These are phyloP conservation scores for Elymus sibiricus DNA, from an alignment of 176 grass and related monocot genomes.

Conservation along the genomic window DNA sequence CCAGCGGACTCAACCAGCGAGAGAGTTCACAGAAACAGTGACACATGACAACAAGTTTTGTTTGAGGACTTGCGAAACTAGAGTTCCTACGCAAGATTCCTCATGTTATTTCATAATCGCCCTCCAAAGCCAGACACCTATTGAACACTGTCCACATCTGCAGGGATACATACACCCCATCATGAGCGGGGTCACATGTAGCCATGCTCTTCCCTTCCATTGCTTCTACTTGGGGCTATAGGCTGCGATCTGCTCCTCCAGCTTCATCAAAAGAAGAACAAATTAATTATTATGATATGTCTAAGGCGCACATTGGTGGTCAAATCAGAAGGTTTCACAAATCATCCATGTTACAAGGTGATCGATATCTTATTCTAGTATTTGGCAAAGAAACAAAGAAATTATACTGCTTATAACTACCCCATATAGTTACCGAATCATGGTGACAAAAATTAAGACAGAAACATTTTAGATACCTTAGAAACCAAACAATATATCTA, in stretches of 20 bases:
- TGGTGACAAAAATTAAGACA: background rate
- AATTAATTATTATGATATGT: background rate
- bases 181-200: constrained; percentile 35
- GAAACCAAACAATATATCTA: background rate
- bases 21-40: background rate
- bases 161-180: constrained; percentile 8
- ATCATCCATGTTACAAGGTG: background rate
- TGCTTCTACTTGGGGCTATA: constrained; percentile 40
- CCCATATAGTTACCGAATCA: background rate
- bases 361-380: background rate
- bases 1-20: background rate
- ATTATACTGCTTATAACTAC: background rate
- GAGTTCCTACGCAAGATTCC: no score
- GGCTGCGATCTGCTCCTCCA: constrained; percentile 72
- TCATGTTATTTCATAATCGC: no score
- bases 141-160: constrained; percentile 30
- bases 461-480: background rate
- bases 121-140: background rate
- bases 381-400: background rate
- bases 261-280: constrained; percentile 32
- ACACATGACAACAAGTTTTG: background rate
- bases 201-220: background rate
- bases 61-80: background rate
- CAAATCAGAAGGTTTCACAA: background rate
- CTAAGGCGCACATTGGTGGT: no score